phyloP scores from a whole-genome alignment of 2,329 filamentous ascomycete species.

The Berkeleyomyces basicola region DNA sequence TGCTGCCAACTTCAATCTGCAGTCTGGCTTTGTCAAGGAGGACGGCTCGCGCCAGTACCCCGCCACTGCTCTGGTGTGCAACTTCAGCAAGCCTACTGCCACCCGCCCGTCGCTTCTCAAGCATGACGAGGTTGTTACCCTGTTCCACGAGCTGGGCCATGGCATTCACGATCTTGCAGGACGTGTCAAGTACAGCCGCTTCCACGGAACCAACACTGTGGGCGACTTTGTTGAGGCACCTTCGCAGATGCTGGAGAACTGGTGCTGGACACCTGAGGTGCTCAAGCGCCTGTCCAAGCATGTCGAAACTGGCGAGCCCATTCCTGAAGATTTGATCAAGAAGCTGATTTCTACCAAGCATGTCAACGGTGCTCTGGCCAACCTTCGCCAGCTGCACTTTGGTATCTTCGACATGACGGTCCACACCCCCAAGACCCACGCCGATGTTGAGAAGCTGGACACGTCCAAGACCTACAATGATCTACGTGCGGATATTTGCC shows the following conservation, averaged over 20 bases:
- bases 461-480: conserved; percentile 54
- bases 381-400: conserved; percentile 62
- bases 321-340: conserved; percentile 58
- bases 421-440: conserved; percentile 53
- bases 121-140: conserved; percentile 66
- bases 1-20: conserved; percentile 69
- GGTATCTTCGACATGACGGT: conserved; percentile 74
- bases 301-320: conserved; percentile 51
- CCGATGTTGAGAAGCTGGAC: conserved; percentile 49
- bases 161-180: conserved; percentile 54
- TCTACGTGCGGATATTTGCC: conserved; percentile 52
- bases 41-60: conserved; percentile 60
- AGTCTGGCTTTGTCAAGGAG: conserved; percentile 50
- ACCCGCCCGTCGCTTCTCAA: conserved; percentile 66
- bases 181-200: conserved; percentile 44
- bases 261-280: conserved; percentile 54
- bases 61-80: conserved; percentile 66
- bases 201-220: conserved; percentile 50
- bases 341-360: conserved; percentile 63
- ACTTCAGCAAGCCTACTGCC: conserved; percentile 64
- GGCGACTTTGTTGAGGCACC: conserved; percentile 57
- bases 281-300: conserved; percentile 54
- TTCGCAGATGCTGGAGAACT: conserved; percentile 60
- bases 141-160: conserved; percentile 64
- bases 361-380: conserved; percentile 65